Percentiles rank a stretch among this genome's conserved stretches.
These are phyloP conservation scores for Viola odorata DNA, from an alignment of 345 rosid genomes.

Conservation along the genomic window DNA sequence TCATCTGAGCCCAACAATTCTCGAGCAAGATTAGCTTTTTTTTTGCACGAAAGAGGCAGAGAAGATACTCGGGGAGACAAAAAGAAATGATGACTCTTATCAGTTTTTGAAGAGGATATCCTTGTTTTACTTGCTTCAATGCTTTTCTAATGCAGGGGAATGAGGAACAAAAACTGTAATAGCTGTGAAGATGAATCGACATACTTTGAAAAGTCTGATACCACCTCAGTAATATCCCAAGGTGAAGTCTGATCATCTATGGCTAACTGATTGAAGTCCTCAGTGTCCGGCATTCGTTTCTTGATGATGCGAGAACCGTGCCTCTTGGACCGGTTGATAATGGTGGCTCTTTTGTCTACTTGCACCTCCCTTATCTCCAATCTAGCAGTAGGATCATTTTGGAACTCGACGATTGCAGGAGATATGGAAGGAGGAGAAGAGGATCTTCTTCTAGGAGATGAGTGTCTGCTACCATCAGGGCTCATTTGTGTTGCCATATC, in stretches of 20 bases:
- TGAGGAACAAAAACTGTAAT: too few species aligned
- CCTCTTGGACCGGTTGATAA: constrained; percentile 49
- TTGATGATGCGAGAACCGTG: constrained; percentile 35
- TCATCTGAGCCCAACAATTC: too few species aligned
- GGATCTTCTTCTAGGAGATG: constrained; percentile 38
- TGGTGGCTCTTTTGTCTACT: constrained; percentile 62
- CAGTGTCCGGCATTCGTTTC: constrained; percentile 39
- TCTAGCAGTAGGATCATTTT: constrained; percentile 29
- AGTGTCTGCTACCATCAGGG: constrained; percentile 38
- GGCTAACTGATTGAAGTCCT: constrained; percentile 25
- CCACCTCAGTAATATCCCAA: constrained; percentile 59
- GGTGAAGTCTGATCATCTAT: constrained; percentile 35
- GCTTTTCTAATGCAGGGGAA: too few species aligned
- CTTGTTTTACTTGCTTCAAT: too few species aligned
- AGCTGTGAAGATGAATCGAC: not conserved
- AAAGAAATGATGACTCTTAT: too few species aligned
- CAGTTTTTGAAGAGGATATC: too few species aligned
- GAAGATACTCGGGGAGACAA: too few species aligned
- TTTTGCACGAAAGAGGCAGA: too few species aligned
- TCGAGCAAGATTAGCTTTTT: too few species aligned
- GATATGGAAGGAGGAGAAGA: constrained; percentile 39
- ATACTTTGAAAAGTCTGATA: constrained; percentile 60
- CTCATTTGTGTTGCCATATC: constrained; percentile 98
- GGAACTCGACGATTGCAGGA: constrained; percentile 29
- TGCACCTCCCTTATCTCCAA: constrained; percentile 74